Percentiles rank a stretch among this genome's conserved stretches.
phyloP scores from a whole-genome alignment of 257 asterid species.

The Fraxinus americana region DNA sequence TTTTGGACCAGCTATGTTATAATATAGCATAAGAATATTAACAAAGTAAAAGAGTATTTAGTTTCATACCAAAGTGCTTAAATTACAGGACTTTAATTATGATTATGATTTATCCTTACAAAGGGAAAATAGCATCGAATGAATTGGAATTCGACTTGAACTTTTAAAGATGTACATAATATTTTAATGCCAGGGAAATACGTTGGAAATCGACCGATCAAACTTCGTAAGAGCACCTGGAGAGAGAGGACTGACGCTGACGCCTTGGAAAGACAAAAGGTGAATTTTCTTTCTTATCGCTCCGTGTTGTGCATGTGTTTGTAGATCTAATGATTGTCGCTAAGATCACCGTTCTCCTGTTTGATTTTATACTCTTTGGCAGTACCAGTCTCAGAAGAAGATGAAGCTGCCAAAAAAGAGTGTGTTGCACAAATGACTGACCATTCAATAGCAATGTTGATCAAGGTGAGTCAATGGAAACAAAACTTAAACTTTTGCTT shows the following conservation, averaged over 20 bases:
- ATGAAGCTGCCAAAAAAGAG: constrained; percentile 62
- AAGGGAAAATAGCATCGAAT: neutral
- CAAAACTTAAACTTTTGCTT: neutral
- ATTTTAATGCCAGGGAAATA: constrained; percentile 64
- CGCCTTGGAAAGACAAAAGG: constrained; percentile 84
- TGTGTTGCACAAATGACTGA: constrained; percentile 61
- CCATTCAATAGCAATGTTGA: neutral
- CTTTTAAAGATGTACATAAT: neutral
- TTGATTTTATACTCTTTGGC: constrained; percentile 20
- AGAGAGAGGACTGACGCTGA: constrained; percentile 73
- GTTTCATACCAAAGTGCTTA: neutral
- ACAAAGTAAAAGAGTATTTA: neutral
- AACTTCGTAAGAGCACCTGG: constrained; percentile 98
- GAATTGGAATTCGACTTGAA: neutral
- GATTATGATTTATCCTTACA: neutral
- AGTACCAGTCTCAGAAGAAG: constrained; percentile 69
- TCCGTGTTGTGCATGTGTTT: neutral
- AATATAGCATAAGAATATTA: neutral
- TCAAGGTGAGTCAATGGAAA: neutral
- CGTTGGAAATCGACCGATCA: constrained; percentile 91
- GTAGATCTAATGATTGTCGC: neutral
- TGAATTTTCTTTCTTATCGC: constrained; percentile 8
- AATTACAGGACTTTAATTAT: neutral
- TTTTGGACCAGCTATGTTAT: neutral
- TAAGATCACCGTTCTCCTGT: neutral